Evolutionary conservation across 2,329 filamentous ascomycete species (phyloP).

Genomic region (Parastagonospora avenae): DNA sequence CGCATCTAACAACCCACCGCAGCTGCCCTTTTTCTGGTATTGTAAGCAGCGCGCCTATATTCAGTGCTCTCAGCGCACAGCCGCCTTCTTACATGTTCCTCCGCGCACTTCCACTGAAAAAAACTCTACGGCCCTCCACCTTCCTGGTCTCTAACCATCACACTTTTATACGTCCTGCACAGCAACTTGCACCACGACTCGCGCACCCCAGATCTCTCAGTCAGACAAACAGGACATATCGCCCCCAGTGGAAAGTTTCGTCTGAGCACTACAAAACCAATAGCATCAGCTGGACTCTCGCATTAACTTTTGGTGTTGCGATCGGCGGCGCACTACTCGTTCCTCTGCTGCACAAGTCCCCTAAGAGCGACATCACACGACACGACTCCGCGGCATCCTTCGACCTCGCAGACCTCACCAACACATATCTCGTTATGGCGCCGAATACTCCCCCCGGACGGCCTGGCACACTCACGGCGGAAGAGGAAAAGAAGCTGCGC

Average conservation of each 20-base stretch:
- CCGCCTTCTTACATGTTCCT: conserved; percentile 28
- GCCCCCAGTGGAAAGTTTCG: conserved; percentile 7
- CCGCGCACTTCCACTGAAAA: conserved; percentile 24
- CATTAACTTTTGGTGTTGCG: conserved; percentile 37
- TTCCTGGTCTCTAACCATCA: conserved; percentile 13
- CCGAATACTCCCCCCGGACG: conserved; percentile 66
- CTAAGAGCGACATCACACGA: conserved; percentile 11
- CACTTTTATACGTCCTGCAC: conserved; percentile 8
- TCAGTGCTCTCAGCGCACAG: conserved; percentile 5
- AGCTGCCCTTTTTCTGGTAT: neutral
- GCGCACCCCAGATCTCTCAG: conserved; percentile 10
- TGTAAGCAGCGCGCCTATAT: conserved; percentile 1
- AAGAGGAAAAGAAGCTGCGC: conserved; percentile 86
- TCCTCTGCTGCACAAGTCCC: conserved; percentile 18
- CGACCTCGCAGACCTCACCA: conserved; percentile 25
- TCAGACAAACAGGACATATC: conserved; percentile 14
- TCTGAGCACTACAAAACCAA: conserved; percentile 24
- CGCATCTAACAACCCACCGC: neutral
- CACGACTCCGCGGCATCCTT: conserved; percentile 17
- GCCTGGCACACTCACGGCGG: conserved; percentile 83
- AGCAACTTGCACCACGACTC: conserved; percentile 19
- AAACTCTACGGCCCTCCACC: conserved; percentile 13
- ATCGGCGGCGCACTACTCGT: conserved; percentile 40
- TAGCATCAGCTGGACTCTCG: conserved; percentile 32
- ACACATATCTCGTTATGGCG: conserved; percentile 48